Base-by-base conservation (phyloP, 192 early-diverging fungal genomes). In the Spizellomyces sp. region DNA sequence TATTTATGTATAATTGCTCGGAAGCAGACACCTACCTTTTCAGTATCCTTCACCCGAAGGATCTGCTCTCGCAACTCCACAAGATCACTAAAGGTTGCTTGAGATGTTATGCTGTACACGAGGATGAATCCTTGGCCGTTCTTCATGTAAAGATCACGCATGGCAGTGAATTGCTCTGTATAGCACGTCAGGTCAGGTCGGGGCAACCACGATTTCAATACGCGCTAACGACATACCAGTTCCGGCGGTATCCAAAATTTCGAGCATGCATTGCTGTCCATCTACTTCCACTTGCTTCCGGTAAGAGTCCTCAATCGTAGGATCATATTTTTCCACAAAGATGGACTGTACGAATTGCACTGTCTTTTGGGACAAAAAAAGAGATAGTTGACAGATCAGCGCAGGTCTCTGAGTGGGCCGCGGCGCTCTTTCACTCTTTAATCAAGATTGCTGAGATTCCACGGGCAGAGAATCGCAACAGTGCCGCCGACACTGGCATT, bases 241-340 rank as follows among this genome's bases (percentile, higher is more conserved):
- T 47, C 95, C 96, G 55, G 96, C 96, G 48, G 95, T 97, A 85
- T 98, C 97, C 52, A 99, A 85, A 75, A 99, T 93, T 81, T 99
- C 95, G 42, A 99, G 81, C 76, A 98, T 93, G 80, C 95, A 99
- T 70, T 94, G 93, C 77, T 96, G 90, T 48, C 93, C 94, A 80
- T 99, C 97, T 59, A 99, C 93, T 45, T 96, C 95, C 9, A 98
- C 95, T 81, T 98, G 95, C 83, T 95, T 96, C 64, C 95, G 85
- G 80, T 98, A 99, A 15, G 93, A 95, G 79, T 97, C 97, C 81
- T 99, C 97, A 69, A 96, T 99, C 7, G 97, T 99, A 58, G 97
- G 97, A 83, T 98, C 95, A 75, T 98, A 99, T 74, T 93, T 98
- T 85, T 95, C 93, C 27, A 92, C 90, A 77, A 97, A 87, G 62